These are phyloP conservation scores for Rhizomucor miehei DNA, from an alignment of 371 early-diverging fungal species.

Conservation along the genomic window DNA sequence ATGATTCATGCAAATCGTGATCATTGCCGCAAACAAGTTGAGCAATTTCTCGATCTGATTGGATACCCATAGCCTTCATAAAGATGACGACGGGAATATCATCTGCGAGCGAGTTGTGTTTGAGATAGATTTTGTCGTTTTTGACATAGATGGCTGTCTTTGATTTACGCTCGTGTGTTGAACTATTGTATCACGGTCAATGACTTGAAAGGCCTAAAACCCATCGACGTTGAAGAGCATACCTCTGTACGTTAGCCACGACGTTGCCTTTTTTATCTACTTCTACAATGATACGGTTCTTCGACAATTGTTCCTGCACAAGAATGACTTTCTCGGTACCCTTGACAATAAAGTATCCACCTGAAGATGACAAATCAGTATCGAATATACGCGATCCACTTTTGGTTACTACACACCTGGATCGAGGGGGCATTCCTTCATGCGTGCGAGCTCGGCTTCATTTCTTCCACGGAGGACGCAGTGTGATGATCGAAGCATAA, in stretches of 20 bases:
- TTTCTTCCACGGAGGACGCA: slow-evolving; percentile 85
- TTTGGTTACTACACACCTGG: slow-evolving; percentile 60
- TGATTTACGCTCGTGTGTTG: slow-evolving; percentile 97
- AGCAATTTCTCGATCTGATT: slow-evolving; percentile 95
- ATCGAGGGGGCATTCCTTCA: slow-evolving; percentile 98
- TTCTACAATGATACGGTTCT: slow-evolving; percentile 99
- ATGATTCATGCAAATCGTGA: slow-evolving; percentile 75
- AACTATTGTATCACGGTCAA: slow-evolving; percentile 45
- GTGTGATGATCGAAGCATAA: slow-evolving; percentile 95
- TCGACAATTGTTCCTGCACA: slow-evolving; percentile 99
- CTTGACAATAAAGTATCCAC: slow-evolving; percentile 99
- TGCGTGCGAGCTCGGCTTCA: slow-evolving; percentile 78
- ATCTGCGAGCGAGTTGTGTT: slow-evolving; percentile 94
- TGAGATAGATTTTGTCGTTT: slow-evolving; percentile 83
- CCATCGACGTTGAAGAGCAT: slow-evolving; percentile 1
- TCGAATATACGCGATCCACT: background rate
- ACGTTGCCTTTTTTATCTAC: slow-evolving; percentile 86
- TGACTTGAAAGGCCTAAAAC: background rate
- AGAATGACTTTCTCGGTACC: slow-evolving; percentile 99
- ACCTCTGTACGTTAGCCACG: slow-evolving; percentile 49
- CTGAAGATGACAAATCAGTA: slow-evolving; percentile 21
- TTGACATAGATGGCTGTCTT: slow-evolving; percentile 91
- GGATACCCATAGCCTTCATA: slow-evolving; percentile 90
- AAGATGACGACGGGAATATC: slow-evolving; percentile 93
- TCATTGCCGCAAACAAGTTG: slow-evolving; percentile 92